Conservation (phyloP, 768 basidiomycete species). For the Lentinula aciculospora region DNA sequence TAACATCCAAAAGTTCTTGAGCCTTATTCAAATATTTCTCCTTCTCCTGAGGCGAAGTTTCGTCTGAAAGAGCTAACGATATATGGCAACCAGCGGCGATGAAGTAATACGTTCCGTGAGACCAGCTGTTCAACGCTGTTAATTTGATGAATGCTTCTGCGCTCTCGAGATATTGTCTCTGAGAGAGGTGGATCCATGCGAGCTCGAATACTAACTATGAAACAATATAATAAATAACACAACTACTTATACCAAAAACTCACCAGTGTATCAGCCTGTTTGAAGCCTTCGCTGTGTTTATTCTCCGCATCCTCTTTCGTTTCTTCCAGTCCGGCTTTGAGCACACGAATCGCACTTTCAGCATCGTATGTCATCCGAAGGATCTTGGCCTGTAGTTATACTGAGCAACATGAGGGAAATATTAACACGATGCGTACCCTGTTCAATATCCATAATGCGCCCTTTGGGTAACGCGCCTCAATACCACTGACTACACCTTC, state of each 20-base stretch:
- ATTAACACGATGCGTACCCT: constrained; percentile 31
- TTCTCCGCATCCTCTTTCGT: constrained; percentile 25
- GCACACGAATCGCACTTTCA: constrained; percentile 56
- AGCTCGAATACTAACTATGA: constrained; percentile 67
- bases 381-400: constrained; percentile 56
- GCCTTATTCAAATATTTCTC: constrained; percentile 45
- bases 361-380: constrained; percentile 65
- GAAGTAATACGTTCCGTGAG: constrained; percentile 75
- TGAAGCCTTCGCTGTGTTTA: constrained; percentile 37
- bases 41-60: not conserved
- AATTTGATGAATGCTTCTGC: constrained; percentile 62
- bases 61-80: not conserved
- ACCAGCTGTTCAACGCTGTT: constrained; percentile 70
- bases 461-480: constrained; percentile 53
- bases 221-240: not conserved
- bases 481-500: constrained; percentile 56
- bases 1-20: constrained; percentile 52
- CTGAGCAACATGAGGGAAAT: not conserved
- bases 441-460: constrained; percentile 72
- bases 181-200: constrained; percentile 67
- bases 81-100: constrained; percentile 52
- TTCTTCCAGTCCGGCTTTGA: constrained; percentile 52
- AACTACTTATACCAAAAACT: constrained; percentile 11
- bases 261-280: constrained; percentile 70
- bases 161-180: constrained; percentile 60